Evolutionary conservation across 2,329 filamentous ascomycete genomes (phyloP).

Genomic region (Penicillium sp.): DNA sequence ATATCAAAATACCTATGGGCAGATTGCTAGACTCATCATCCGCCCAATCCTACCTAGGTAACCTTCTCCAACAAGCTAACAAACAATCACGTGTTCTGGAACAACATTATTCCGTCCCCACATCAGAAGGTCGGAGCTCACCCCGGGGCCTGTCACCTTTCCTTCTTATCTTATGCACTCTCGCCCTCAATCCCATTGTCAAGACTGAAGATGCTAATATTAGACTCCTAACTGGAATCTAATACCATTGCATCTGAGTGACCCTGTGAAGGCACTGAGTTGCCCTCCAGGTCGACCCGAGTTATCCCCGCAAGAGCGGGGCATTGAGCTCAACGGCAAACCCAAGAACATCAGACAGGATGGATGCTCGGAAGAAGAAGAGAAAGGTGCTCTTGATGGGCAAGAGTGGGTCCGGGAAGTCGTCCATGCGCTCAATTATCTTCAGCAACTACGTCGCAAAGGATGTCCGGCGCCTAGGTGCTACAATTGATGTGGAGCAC

Average conservation of each 20-base stretch:
- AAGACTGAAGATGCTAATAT: neutral
- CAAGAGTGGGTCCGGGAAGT: conserved; percentile 94
- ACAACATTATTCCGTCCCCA: conserved; percentile 18
- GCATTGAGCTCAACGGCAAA: conserved; percentile 15
- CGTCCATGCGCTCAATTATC: conserved; percentile 96
- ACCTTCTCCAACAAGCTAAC: neutral
- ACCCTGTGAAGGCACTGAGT: conserved; percentile 8
- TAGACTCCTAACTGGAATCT: neutral
- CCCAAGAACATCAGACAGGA: conserved; percentile 18
- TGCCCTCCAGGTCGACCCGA: conserved; percentile 11
- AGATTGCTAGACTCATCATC: neutral
- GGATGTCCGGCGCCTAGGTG: conserved; percentile 82
- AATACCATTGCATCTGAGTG: neutral
- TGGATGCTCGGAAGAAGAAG: conserved; percentile 56
- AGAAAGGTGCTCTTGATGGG: conserved; percentile 85
- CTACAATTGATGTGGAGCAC: conserved; percentile 96
- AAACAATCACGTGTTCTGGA: conserved; percentile 14
- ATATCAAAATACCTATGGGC: neutral
- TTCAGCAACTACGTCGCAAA: conserved; percentile 98
- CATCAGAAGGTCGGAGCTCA: conserved; percentile 17
- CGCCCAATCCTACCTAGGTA: neutral
- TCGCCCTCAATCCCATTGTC: conserved; percentile 14
- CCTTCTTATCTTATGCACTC: conserved; percentile 5
- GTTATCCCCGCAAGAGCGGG: conserved; percentile 20
- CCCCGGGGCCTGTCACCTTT: neutral